Evolutionary conservation across 495 filamentous ascomycete species (phyloP), one percentile per base, ranked within the genome.

Genomic region (Penicillium antarcticum): DNA sequence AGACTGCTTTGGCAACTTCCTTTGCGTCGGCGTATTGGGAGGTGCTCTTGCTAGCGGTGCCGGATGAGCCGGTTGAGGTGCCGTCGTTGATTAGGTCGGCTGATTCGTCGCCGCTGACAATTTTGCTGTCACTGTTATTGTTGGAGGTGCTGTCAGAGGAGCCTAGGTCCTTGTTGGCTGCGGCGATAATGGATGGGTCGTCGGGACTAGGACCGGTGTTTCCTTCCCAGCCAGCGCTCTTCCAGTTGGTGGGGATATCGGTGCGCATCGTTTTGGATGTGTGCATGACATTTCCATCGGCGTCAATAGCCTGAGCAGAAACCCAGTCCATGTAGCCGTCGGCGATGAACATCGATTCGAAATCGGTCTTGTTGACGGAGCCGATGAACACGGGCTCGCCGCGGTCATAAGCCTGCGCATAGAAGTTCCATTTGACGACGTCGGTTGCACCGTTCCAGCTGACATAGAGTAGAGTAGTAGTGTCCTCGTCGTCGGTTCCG

Each of bases 381-480:
- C 71, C 73, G 39, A 76, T 55, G 6, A 61, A 40, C 7, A 71
- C 58, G 9, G 65, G 45, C 1, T 54, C 34, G 14, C 61, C 65
- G 26, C 52, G 41, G 42, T 65, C 57, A 19, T 60, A 53, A 11
- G 61, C 53, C 36, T 61, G 51, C 4, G 67, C 67, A 42, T 70
- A 75, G 54, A 78, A 72, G 4, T 66, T 65, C 69, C 69, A 78
- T 5, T 55, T 51, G 4, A 55, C 63, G 18, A 78, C 64, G 32
- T 75, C 73, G 14, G 74, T 78, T 7, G 74, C 74, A 23, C 74
- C 74, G 41, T 78, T 78, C 74, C 74, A 78, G 57, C 72, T 76
- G 42, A 73, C 73, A 41, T 78, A 55, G 43, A 75, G 63, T 47
- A 70, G 54, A 8, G 71, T 77, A 1, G 60, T 70, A 12, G 63